These are phyloP conservation scores for Cytospora chrysosperma DNA, from an alignment of 2,329 filamentous ascomycete species.

Conservation along the genomic window DNA sequence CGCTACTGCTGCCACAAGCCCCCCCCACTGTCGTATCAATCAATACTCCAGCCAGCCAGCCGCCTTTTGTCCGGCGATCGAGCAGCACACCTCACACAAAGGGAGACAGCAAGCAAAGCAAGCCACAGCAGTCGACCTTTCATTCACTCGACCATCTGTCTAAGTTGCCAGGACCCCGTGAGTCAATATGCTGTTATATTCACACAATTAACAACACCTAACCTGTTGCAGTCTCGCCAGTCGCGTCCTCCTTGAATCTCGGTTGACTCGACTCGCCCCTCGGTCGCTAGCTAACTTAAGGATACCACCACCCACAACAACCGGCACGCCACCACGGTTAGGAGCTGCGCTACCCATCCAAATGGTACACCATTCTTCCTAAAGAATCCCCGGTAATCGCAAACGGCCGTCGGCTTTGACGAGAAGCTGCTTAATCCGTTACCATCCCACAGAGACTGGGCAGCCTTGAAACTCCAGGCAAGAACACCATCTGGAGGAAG, in stretches of 20 bases:
- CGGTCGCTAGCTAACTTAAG: neutral
- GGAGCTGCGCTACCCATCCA: neutral
- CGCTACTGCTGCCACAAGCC: neutral
- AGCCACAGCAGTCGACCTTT: neutral
- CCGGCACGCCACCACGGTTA: neutral
- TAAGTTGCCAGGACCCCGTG: neutral
- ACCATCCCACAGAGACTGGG: conserved; percentile 3
- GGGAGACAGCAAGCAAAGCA: neutral
- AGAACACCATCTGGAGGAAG: conserved; percentile 8
- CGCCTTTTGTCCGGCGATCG: neutral
- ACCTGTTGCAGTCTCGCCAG: neutral
- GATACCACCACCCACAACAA: neutral
- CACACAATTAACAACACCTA: neutral
- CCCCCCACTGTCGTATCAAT: neutral
- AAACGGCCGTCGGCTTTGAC: conserved; percentile 2
- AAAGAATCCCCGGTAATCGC: conserved; percentile 4
- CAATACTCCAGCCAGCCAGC: no score
- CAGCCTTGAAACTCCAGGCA: neutral
- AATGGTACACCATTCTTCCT: conserved; percentile 3
- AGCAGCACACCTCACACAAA: neutral
- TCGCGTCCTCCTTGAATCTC: neutral
- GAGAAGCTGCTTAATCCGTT: neutral
- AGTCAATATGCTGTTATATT: neutral
- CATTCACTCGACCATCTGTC: neutral
- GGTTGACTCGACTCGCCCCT: neutral